Evolutionary conservation across 441 rosid species (phyloP), one percentile per base, ranked within the genome.

Genomic region (Francoa sonchifolia): DNA sequence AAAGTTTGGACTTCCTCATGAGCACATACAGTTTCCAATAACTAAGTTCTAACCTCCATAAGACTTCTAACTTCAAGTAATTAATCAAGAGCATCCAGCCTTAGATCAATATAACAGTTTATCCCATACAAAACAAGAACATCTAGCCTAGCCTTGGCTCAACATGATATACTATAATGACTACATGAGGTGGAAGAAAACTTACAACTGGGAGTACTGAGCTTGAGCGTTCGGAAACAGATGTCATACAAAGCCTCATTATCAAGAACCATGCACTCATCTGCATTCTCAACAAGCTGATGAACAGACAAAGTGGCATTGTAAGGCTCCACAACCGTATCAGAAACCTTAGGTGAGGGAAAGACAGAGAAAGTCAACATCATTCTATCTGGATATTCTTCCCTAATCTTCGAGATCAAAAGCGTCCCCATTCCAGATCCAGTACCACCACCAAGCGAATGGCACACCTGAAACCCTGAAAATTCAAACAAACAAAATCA

Each of bases 391-490:
- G 92, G 90, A 38, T 81, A 77, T 52, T 77, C 92, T 27, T 80
- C 92, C 54, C 86, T 65, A 19, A 80, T 80, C 74, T 80, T 80
- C 1, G 86, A 80, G 10, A 80, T 80, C 72, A 80, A 57, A 29
- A 80, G 64, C 3, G 90, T 80, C 31, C 90, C 90, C 90, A 80
- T 80, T 37, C 86, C 90, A 42, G 86, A 80, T 25, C 90, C 82
- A 17, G 90, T 80, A n/a, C n/a, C n/a, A n/a, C n/a, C n/a, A n/a
- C n/a, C n/a, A n/a, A n/a, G n/a, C n/a, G n/a, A n/a, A n/a, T 80
- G 92, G 43, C 92, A 77, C 22, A 82, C 93, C 51, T 82, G 87
- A 39, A 82, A 82, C 6, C 93, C 93, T 82, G 57, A 39, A 1
- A 6, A 48, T 0, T 13, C 31, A 17, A 47, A 16, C 23, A 41